Conservation (phyloP, 129 eudicot genomes). For the Solidago caesia region DNA sequence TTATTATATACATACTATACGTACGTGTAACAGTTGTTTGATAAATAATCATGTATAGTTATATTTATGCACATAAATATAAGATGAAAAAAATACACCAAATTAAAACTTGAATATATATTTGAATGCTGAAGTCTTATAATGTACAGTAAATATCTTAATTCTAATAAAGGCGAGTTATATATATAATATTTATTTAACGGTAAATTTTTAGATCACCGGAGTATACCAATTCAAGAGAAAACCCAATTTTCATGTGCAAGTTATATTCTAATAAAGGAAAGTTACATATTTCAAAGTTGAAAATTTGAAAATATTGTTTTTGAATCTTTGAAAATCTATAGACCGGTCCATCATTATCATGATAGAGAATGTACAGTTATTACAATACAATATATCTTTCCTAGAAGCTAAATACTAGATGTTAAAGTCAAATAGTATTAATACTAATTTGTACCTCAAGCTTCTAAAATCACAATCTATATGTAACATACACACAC, state of each 20-base stretch:
- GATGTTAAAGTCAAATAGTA: slow-evolving; percentile 22
- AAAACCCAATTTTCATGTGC: too few species aligned
- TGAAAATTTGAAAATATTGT: neutral
- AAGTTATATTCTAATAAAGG: too few species aligned
- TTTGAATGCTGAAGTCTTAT: too few species aligned
- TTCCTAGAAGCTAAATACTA: slow-evolving; percentile 23
- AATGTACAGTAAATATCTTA: too few species aligned
- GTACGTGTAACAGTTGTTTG: too few species aligned
- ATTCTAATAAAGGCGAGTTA: neutral
- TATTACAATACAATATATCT: slow-evolving; percentile 15
- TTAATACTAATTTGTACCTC: slow-evolving; percentile 16
- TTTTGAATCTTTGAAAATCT: neutral
- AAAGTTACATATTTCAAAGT: neutral
- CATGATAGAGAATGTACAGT: slow-evolving; percentile 16
- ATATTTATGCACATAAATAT: too few species aligned
- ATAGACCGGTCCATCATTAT: slow-evolving; percentile 31
- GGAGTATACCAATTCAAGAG: too few species aligned
- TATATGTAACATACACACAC: neutral
- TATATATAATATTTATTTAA: neutral
- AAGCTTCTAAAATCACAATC: neutral
- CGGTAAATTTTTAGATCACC: too few species aligned
- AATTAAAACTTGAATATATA: too few species aligned
- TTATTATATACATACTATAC: too few species aligned
- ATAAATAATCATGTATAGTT: too few species aligned
- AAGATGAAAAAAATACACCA: too few species aligned